Percentiles rank a stretch among this genome's conserved stretches.
Evolutionary conservation across 73 alveolate species (phyloP).

Genomic region (Paramecium pentaurelia): DNA sequence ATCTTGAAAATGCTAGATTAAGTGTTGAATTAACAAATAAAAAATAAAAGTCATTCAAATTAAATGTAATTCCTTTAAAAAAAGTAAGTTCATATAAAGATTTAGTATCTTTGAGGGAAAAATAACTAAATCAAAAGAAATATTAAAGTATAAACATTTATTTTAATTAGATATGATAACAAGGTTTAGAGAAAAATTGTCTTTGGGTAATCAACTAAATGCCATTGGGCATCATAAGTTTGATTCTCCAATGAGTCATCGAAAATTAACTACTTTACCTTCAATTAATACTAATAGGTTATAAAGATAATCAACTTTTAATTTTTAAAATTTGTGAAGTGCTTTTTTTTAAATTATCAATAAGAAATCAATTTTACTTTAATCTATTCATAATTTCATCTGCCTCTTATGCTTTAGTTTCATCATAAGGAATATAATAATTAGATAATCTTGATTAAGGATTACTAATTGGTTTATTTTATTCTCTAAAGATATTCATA

Average conservation of each 20-base stretch:
- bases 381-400: slow-evolving; percentile 27
- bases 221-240: slow-evolving; percentile 28
- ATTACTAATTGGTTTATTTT: background rate
- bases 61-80: background rate
- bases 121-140: background rate
- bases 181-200: slow-evolving; percentile 62
- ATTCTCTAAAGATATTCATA: background rate
- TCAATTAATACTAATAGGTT: slow-evolving; percentile 73
- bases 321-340: slow-evolving; percentile 15
- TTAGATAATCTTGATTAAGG: background rate
- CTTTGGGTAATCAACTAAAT: slow-evolving; percentile 63
- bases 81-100: slow-evolving; percentile 3
- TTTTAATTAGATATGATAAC: background rate
- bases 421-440: slow-evolving; percentile 23
- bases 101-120: background rate
- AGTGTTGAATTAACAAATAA: background rate
- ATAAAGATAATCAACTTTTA: slow-evolving; percentile 66
- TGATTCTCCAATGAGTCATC: slow-evolving; percentile 71
- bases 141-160: background rate
- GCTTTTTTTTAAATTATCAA: background rate
- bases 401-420: slow-evolving; percentile 28
- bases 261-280: slow-evolving; percentile 70
- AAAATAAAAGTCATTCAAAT: background rate
- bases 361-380: background rate
- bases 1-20: background rate